Evolutionary conservation across 139 green algal genomes (phyloP).

Genomic region (Pseudopediastrum boryanum): DNA sequence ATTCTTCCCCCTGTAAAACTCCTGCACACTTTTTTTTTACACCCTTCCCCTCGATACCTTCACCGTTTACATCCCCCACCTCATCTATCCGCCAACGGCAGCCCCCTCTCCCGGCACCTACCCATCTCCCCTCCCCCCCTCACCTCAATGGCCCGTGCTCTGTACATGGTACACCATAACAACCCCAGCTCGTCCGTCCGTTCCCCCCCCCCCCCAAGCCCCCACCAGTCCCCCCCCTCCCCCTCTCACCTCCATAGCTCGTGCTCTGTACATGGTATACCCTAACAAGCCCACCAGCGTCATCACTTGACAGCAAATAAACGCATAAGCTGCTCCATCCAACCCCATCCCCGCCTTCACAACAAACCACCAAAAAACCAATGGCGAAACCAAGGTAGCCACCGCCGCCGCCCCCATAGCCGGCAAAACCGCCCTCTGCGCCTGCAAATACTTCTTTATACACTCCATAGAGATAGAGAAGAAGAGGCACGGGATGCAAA

Average conservation of each 20-base stretch:
- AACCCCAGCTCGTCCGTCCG: too few species aligned
- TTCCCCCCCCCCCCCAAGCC: too few species aligned
- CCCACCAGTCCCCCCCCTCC: too few species aligned
- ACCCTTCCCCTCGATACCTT: too few species aligned
- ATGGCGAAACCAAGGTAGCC: slow-evolving; percentile 13
- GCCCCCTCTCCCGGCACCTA: too few species aligned
- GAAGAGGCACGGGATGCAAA: slow-evolving; percentile 52
- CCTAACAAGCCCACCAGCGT: slow-evolving; percentile 12
- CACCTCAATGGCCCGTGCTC: slow-evolving; percentile 7
- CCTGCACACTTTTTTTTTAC: too few species aligned
- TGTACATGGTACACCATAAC: neutral
- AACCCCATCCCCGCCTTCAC: slow-evolving; percentile 47
- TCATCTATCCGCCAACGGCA: too few species aligned
- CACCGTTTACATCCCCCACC: too few species aligned
- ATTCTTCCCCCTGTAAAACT: too few species aligned
- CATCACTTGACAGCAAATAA: slow-evolving; percentile 34
- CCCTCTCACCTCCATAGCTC: neutral
- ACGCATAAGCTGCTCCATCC: slow-evolving; percentile 68
- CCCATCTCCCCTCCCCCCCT: too few species aligned
- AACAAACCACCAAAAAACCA: slow-evolving; percentile 48
- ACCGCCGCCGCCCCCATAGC: too few species aligned
- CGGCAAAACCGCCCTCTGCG: neutral
- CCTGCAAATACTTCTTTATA: slow-evolving; percentile 51
- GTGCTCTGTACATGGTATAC: slow-evolving; percentile 5
- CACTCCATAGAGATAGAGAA: slow-evolving; percentile 45